phyloP scores from a whole-genome alignment of 2,329 filamentous ascomycete genomes.

The Parastagonospora avenae region DNA sequence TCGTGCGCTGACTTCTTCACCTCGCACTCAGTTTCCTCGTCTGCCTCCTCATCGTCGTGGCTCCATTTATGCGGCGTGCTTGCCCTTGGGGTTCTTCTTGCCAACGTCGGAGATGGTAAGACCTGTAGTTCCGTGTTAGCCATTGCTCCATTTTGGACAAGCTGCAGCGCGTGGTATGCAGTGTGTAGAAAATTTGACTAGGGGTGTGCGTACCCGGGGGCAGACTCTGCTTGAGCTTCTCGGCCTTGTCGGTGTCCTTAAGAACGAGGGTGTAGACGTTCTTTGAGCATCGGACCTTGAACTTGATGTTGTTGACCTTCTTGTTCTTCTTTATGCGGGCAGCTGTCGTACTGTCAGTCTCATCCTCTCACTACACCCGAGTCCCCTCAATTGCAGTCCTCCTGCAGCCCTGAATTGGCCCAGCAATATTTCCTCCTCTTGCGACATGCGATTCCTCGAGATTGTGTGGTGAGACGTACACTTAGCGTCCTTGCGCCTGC shows the following conservation, averaged over 20 bases:
- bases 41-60: conserved; percentile 6
- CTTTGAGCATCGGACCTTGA: conserved; percentile 99
- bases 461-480: conserved; percentile 69
- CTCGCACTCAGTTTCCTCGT: conserved; percentile 8
- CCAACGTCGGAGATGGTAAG: conserved; percentile 65
- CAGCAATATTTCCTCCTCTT: conserved; percentile 1
- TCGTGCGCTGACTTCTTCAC: conserved; percentile 12
- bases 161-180: neutral
- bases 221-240: conserved; percentile 99
- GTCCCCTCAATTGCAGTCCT: neutral
- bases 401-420: neutral
- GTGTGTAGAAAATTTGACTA: neutral
- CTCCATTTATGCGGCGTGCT: conserved; percentile 46
- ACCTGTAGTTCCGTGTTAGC: conserved; percentile 47
- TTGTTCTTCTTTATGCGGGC: conserved; percentile 81
- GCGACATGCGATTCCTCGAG: neutral
- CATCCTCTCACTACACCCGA: neutral
- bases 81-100: conserved; percentile 67
- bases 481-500: conserved; percentile 98
- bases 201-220: conserved; percentile 78
- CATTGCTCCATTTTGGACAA: neutral
- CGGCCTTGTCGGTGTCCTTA: conserved; percentile 98
- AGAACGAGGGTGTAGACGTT: conserved; percentile 98
- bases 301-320: conserved; percentile 93
- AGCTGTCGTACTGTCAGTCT: conserved; percentile 42